Base-by-base conservation (phyloP, 148 eudicot genomes). In the Talinum fruticosum region DNA sequence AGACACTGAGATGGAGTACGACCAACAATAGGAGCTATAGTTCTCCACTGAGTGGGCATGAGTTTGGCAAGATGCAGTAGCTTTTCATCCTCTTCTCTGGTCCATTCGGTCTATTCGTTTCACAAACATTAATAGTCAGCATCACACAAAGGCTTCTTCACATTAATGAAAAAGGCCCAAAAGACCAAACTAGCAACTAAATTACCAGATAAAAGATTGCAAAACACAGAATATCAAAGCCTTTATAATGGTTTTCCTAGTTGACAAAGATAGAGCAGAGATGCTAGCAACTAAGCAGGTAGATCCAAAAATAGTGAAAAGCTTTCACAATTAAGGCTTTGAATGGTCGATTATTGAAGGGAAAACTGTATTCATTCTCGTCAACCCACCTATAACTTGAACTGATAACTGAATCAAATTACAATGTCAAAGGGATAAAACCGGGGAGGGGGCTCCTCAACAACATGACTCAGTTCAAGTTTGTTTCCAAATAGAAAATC, bases 1-100 rank as follows among this genome's bases (percentile, higher is more conserved):
- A 96, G 94, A 84, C 99, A 96, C 81, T 96, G 99, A 15, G 99
- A 96, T 66, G 99, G 99, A 45, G 99, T 96, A 81, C 99, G 99
- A 21, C 99, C 99, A 64, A 96, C 99, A 65, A 96, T 93, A 14
- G 99, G 99, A 28, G 99, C 98, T 77, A 96, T 93, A 2, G 99
- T 96, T 74, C 99, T 88, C 99, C 99, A 96, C 72, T 96, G 99
- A 5, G 99, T 93, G 26, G 99, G 99, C 99, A 96, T 96, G 65
- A 96, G 99, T 84, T 96, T 96, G 6, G 99, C 97, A 75, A 93
- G 92, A 86, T 93, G 99, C 71, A 96, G 90, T 76, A 96, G 84
- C 83, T 90, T 96, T 84, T 96, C 99, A 82, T 96, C 99, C 80
- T 96, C 99, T 79, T 96, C 99, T 83, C 98, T 88, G 6, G 97